Evolutionary conservation across 2,329 filamentous ascomycete genomes (phyloP), one percentile per base, ranked within the genome.

Genomic region (Ophiostoma sp.): DNA sequence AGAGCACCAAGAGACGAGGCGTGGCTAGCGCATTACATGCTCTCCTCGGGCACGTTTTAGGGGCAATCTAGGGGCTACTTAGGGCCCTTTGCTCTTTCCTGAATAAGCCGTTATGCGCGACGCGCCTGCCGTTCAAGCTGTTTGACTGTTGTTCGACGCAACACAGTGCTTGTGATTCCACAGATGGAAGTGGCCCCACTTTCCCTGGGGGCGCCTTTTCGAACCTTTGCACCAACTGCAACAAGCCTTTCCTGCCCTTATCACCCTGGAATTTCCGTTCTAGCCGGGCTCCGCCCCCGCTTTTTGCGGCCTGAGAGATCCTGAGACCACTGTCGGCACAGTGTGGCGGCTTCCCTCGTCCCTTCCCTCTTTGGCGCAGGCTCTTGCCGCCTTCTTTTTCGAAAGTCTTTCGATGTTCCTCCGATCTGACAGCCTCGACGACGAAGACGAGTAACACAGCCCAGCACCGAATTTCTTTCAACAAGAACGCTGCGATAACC

Each of bases 401-500:
- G 50, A 52, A 45, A n/a, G 61, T 66, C 36, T 45, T 55, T 55
- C 45, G 66, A 52, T 33, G n/a, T 50, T 50, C 42, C 17, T 68
- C 64, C 50, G 66, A 28, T 39, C 48, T 39, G 45, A 48, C 66
- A 31, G 17, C 19, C 66, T 52, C 28, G 31, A 55, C 66, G 31
- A n/a, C n/a, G 19, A 45, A 52, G 50, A 55, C 50, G 7, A 55
- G 19, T 12, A 12, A 15, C 8, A 48, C 64, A n/a, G 17, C 15
- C 63, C 22, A 48, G 25, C 42, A 48, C 64, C 42, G 39, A n/a
- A 19, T 28, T 52, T 66, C 70, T 64, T 71, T 71, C 70, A 71
- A 64, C 70, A 71, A 71, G 59, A 64, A 71, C 69, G 22, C 39
- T 66, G 61, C 61, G 61, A 66, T 15, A 66, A 19, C 15, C 36